Evolutionary conservation across 1,284 basidiomycete species (phyloP).

Genomic region (Sphagnurus paluster): DNA sequence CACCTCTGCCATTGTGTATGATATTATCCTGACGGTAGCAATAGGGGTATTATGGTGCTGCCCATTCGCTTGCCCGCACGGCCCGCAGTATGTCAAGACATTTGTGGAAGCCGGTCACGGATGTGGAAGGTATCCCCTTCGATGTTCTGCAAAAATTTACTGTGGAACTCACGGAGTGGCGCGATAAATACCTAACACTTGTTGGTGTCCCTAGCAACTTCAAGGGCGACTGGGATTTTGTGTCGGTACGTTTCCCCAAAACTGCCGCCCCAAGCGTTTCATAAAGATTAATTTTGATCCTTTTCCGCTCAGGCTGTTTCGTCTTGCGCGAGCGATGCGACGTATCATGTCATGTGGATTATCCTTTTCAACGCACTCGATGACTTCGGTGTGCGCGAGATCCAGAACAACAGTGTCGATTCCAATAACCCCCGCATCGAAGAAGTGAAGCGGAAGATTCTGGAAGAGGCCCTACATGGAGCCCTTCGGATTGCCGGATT

Average conservation of each 20-base stretch:
- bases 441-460: constrained; percentile 64
- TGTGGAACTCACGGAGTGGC: constrained; percentile 70
- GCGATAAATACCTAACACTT: constrained; percentile 68
- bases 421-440: constrained; percentile 56
- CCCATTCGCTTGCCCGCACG: constrained; percentile 78
- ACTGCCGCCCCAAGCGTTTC: too few species aligned
- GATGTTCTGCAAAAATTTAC: constrained; percentile 62
- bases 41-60: constrained; percentile 78
- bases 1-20: neutral
- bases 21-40: constrained; percentile 16
- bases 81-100: constrained; percentile 76
- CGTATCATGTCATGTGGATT: constrained; percentile 90
- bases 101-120: constrained; percentile 76
- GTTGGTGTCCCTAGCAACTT: constrained; percentile 87
- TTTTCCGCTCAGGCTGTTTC: constrained; percentile 36
- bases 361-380: constrained; percentile 76
- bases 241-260: constrained; percentile 57
- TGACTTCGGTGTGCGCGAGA: constrained; percentile 80
- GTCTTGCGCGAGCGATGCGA: constrained; percentile 81
- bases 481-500: constrained; percentile 86
- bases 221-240: constrained; percentile 87
- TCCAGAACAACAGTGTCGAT: constrained; percentile 44
- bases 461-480: constrained; percentile 80
- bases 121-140: constrained; percentile 74
- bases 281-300: neutral